phyloP scores from a whole-genome alignment of 441 rosid genomes.

The Omphalea diandra region DNA sequence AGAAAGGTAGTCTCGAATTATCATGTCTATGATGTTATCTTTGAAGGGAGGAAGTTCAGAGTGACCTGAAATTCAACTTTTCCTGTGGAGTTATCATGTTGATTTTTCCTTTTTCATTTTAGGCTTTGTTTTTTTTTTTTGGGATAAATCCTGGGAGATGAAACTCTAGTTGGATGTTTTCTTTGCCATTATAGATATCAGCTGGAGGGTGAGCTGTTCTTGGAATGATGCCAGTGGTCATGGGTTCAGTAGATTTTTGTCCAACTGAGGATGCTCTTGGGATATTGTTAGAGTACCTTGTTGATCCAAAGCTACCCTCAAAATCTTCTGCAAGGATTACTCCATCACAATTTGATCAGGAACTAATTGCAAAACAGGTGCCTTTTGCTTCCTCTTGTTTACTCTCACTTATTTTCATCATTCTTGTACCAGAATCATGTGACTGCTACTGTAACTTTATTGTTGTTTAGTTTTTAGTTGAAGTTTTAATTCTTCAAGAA shows the following conservation, averaged over 20 bases:
- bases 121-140: not conserved
- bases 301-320: slow-evolving; percentile 69
- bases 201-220: slow-evolving; percentile 13
- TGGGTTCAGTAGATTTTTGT: slow-evolving; percentile 41
- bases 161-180: slow-evolving; percentile 1
- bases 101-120: too few relatives aligned
- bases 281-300: slow-evolving; percentile 55
- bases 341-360: slow-evolving; percentile 43
- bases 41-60: not conserved
- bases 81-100: not conserved
- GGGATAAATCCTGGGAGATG: not conserved
- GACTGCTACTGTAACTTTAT: not conserved
- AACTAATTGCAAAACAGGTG: slow-evolving; percentile 76
- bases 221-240: slow-evolving; percentile 18
- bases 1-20: not conserved
- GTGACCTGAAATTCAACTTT: not conserved
- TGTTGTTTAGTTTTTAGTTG: not conserved
- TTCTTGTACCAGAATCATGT: not conserved
- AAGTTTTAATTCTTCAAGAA: not conserved
- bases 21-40: not conserved
- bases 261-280: slow-evolving; percentile 66
- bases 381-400: slow-evolving; percentile 10
- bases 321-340: slow-evolving; percentile 33
- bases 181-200: slow-evolving; percentile 16
- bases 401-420: not conserved